Evolutionary conservation across 2,329 filamentous ascomycete genomes (phyloP), one percentile per base, ranked within the genome.

Genomic region (Diaporthe sp.): DNA sequence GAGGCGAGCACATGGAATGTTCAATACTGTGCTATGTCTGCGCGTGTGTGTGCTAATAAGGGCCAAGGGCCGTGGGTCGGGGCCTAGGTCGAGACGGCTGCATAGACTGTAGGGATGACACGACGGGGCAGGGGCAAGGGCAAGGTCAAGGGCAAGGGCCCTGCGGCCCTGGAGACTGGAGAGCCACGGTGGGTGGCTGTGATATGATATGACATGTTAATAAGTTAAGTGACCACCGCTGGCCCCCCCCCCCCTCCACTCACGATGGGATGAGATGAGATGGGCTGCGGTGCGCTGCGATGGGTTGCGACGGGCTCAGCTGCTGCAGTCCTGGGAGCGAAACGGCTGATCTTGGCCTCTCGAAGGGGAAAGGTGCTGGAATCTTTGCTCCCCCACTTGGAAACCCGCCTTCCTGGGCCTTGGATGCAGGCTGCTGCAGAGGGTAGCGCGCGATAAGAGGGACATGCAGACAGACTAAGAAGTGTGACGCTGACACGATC

Each of bases 31-130:
- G 19, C 46, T 53, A 28, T n/a, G 59, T 62, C 34, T 59, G 12
- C 58, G 34, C 15, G 61, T 51, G 42, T 67, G 28, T 51, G 62
- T 67, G 62, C 44, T 67, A 67, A 34, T 19, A 67, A 62, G 58
- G 58, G 28, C 42, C 44, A 34, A 51, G 46, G 62, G 44, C 58
- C 58, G 37, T 44, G 58, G 58, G 59, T 65, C 42, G 42, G 59
- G 59, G 42, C 59, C 42, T 46, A 25, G 44, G 62, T 51, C 62
- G 62, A 37, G 62, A 25, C 31, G 28, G 44, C 62, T 67, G 44
- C 44, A 37, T 31, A 31, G 31, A 51, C 62, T 67, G 28, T 67
- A 51, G 62, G 62, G 62, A 67, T 67, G 62, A 69, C 65, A 69
- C 49, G 65, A 51, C 28, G 49, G 46, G 62, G 62, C 61, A 46